A percentile compares a stretch with the other conserved stretches of the same genome.
Conservation (phyloP, 768 basidiomycete genomes). For the Tulasnella calospora region DNA sequence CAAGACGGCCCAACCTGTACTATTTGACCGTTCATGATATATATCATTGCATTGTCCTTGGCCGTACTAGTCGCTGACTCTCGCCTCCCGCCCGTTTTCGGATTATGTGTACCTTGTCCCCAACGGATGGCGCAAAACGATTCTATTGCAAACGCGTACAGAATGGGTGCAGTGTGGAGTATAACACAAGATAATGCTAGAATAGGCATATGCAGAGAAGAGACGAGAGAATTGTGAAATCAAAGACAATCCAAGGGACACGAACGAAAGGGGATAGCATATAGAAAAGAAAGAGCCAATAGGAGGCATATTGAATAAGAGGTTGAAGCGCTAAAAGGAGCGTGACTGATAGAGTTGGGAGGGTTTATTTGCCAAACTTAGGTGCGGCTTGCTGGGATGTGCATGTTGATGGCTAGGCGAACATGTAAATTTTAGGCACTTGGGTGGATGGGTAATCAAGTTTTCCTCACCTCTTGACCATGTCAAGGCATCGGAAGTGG, state of each 20-base stretch:
- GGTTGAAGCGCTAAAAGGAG: neutral
- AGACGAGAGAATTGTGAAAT: neutral
- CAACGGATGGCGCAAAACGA: neutral
- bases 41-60: too few species aligned
- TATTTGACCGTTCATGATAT: too few species aligned
- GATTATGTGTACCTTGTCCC: neutral
- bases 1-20: too few species aligned
- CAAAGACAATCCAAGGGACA: neutral
- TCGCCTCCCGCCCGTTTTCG: neutral
- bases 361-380: neutral
- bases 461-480: slow-evolving; percentile 72
- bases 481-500: slow-evolving; percentile 77
- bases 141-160: slow-evolving; percentile 5
- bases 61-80: too few species aligned
- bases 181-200: slow-evolving; percentile 6
- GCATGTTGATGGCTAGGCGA: slow-evolving; percentile 72
- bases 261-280: slow-evolving; percentile 5
- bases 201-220: neutral
- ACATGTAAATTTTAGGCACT: neutral
- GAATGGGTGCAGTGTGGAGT: neutral
- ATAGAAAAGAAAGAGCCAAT: neutral
- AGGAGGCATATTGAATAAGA: neutral
- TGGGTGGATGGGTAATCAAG: too few species aligned
- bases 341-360: neutral
- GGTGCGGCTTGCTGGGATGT: slow-evolving; percentile 52